Conservation (phyloP, 139 green algal species). For the Ettlia oleoabundans region DNA sequence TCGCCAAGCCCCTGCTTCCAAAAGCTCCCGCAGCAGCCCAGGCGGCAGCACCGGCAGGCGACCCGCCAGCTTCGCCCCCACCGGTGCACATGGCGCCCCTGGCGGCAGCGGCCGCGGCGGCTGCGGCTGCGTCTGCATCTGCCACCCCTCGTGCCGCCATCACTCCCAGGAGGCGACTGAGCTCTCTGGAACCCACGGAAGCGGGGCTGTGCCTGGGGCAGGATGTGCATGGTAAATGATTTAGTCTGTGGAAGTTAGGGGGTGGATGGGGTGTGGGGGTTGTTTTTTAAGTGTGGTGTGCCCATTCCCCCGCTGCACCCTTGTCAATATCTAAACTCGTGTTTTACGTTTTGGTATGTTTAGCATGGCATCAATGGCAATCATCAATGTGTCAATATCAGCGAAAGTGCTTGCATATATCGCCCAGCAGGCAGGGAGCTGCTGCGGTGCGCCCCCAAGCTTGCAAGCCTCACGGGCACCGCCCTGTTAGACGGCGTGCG, state of each 20-base stretch:
- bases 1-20: neutral
- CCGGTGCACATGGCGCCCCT: no score
- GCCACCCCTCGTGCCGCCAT: neutral
- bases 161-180: constrained; percentile 3
- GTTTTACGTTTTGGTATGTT: no score
- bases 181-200: constrained; percentile 6
- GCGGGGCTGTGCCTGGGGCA: neutral
- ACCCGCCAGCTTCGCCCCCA: neutral
- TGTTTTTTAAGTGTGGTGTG: neutral
- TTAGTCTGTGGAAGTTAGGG: no score
- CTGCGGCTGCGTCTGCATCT: neutral
- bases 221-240: neutral
- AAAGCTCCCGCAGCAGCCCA: neutral
- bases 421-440: constrained; percentile 26
- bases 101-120: neutral
- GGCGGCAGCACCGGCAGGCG: neutral
- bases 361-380: no score
- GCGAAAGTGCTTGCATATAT: no score
- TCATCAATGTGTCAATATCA: no score
- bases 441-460: constrained; percentile 18
- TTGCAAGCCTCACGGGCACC: neutral
- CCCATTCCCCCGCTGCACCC: no score
- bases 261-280: no score
- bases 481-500: neutral
- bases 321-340: no score